Evolutionary conservation across 2,329 filamentous ascomycete genomes (phyloP).

Genomic region (Trichophyton simii): DNA sequence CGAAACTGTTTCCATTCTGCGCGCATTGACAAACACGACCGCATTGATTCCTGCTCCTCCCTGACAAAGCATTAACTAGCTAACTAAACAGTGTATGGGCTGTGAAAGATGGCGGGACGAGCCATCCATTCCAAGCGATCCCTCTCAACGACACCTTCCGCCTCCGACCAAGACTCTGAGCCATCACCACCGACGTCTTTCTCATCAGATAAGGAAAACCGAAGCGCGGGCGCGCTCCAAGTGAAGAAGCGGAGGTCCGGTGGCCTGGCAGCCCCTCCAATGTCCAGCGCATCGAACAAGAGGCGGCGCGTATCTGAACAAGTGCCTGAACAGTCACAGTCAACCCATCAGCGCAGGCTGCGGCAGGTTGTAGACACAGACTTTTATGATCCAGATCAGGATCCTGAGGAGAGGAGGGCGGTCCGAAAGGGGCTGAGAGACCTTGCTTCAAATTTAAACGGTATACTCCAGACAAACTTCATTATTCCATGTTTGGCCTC

Average conservation of each 20-base stretch:
- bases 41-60: not conserved
- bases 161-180: constrained; percentile 9
- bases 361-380: constrained; percentile 27
- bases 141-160: constrained; percentile 5
- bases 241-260: constrained; percentile 16
- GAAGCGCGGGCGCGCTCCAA: constrained; percentile 17
- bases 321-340: constrained; percentile 5
- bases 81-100: not conserved
- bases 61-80: not conserved
- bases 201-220: constrained; percentile 37
- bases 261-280: constrained; percentile 3
- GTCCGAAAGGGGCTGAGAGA: constrained; percentile 58
- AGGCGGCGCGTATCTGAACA: constrained; percentile 11
- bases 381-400: constrained; percentile 66
- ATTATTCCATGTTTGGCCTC: not conserved
- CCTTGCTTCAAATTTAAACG: constrained; percentile 45
- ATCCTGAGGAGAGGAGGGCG: constrained; percentile 54
- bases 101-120: not conserved
- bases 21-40: not conserved
- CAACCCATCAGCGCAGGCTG: constrained; percentile 6
- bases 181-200: constrained; percentile 21
- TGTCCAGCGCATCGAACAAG: constrained; percentile 12
- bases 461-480: constrained; percentile 21
- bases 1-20: not conserved
- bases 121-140: not conserved